Percentiles rank a stretch among this genome's conserved stretches.
phyloP scores from a whole-genome alignment of 2,329 filamentous ascomycete species.

The Sclerotinia glacialis region DNA sequence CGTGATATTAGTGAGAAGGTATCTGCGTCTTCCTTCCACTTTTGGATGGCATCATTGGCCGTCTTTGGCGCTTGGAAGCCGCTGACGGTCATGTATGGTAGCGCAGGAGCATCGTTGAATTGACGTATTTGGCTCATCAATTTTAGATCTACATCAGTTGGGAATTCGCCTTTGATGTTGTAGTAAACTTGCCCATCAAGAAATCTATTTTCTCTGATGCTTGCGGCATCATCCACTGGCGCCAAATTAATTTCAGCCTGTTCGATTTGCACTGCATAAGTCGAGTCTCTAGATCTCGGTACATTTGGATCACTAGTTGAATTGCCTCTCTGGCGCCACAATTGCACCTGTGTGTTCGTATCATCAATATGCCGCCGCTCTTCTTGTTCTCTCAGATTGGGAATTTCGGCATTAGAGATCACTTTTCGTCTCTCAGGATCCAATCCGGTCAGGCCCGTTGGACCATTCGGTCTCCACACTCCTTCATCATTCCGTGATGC shows the following conservation, averaged over 20 bases:
- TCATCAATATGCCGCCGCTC: slow-evolving; percentile 32
- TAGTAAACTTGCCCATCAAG: slow-evolving; percentile 38
- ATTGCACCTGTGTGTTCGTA: slow-evolving; percentile 39
- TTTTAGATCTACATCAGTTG: slow-evolving; percentile 32
- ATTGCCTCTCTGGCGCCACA: slow-evolving; percentile 38
- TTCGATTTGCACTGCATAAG: slow-evolving; percentile 26
- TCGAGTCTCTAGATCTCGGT: slow-evolving; percentile 28
- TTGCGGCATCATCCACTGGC: slow-evolving; percentile 36
- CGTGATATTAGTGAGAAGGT: slow-evolving; percentile 57
- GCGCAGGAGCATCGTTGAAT: slow-evolving; percentile 42
- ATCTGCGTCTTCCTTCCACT: slow-evolving; percentile 45
- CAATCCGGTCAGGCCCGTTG: slow-evolving; percentile 34
- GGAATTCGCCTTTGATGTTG: slow-evolving; percentile 27
- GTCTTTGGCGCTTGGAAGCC: slow-evolving; percentile 45
- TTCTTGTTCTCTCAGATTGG: slow-evolving; percentile 39
- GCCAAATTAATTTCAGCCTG: slow-evolving; percentile 30
- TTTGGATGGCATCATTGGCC: slow-evolving; percentile 49
- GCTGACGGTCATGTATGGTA: slow-evolving; percentile 39
- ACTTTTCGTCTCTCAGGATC: slow-evolving; percentile 35
- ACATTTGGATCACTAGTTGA: slow-evolving; percentile 29
- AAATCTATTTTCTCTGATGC: slow-evolving; percentile 37
- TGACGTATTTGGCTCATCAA: slow-evolving; percentile 36
- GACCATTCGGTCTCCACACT: slow-evolving; percentile 31
- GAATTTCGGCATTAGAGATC: slow-evolving; percentile 30
- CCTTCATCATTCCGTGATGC: slow-evolving; percentile 34